Conservation (phyloP, 2,329 filamentous ascomycete species). For the Pezicula carpinea region DNA sequence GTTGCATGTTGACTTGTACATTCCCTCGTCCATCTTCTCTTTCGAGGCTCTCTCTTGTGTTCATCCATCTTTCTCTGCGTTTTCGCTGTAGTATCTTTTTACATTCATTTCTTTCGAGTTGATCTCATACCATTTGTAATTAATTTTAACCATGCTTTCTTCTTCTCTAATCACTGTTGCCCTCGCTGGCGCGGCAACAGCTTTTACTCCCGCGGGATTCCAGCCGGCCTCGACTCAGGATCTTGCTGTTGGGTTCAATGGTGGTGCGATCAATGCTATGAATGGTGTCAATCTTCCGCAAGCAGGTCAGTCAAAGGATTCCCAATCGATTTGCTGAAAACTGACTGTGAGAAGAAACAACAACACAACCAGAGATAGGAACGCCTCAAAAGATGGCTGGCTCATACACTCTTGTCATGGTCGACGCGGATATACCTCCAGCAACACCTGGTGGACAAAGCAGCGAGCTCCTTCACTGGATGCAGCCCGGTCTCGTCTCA, state of each 20-base stretch:
- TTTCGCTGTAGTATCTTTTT: not conserved
- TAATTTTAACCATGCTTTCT: conserved; percentile 14
- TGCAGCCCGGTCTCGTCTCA: conserved; percentile 23
- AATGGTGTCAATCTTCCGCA: conserved; percentile 21
- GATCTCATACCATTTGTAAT: not conserved
- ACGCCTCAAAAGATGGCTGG: conserved; percentile 16
- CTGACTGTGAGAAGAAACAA: conserved; percentile 12
- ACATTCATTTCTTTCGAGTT: not conserved
- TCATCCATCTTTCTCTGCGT: not conserved
- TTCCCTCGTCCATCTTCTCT: too few species aligned
- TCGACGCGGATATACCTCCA: conserved; percentile 24
- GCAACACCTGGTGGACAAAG: conserved; percentile 13
- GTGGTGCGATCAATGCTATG: conserved; percentile 11
- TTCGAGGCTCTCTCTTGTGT: not conserved
- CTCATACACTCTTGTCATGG: conserved; percentile 26
- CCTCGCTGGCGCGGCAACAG: conserved; percentile 20
- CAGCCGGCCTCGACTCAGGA: conserved; percentile 18
- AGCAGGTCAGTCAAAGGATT: conserved; percentile 11
- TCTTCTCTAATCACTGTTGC: conserved; percentile 15
- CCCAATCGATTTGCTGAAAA: not conserved
- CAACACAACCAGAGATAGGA: conserved; percentile 16
- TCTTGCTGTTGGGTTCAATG: conserved; percentile 21
- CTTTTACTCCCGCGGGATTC: conserved; percentile 23
- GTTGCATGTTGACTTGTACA: not conserved
- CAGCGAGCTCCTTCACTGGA: conserved; percentile 25